Conservation (phyloP, 148 eudicot genomes). For the Hydrangea macrophylla region DNA sequence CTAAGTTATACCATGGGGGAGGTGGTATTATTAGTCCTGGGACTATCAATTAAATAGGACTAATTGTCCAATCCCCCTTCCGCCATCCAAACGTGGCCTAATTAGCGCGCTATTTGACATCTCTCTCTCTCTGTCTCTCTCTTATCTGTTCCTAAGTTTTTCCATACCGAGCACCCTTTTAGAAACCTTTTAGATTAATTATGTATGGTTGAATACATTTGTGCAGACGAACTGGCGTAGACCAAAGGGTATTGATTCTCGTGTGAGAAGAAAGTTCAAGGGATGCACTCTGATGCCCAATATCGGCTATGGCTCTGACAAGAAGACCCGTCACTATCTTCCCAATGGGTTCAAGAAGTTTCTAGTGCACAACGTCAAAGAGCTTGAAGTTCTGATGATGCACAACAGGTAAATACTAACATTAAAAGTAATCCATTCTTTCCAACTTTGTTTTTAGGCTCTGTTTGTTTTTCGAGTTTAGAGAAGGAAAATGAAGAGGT, state of each 20-base stretch:
- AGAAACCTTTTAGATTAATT: not conserved
- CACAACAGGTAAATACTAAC: constrained; percentile 37
- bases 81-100: too few relatives aligned
- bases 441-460: not conserved
- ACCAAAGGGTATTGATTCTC: constrained; percentile 60
- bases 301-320: constrained; percentile 59
- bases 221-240: constrained; percentile 53
- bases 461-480: too few relatives aligned
- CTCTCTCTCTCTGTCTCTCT: not conserved
- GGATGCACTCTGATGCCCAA: constrained; percentile 51
- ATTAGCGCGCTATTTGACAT: not conserved
- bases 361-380: constrained; percentile 45
- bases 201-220: not conserved
- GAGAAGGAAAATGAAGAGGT: too few relatives aligned
- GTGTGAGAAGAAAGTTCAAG: constrained; percentile 60
- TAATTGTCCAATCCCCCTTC: too few relatives aligned
- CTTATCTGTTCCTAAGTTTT: too few relatives aligned
- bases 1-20: too few relatives aligned
- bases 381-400: constrained; percentile 58
- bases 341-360: constrained; percentile 63
- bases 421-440: not conserved
- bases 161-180: too few relatives aligned
- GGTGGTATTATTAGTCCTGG: too few relatives aligned
- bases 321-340: constrained; percentile 58
- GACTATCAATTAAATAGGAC: too few relatives aligned